Percentiles rank a stretch among this genome's conserved stretches.
Evolutionary conservation across 352 stramenopile species (phyloP).

Genomic region (Aphanomyces invadans): DNA sequence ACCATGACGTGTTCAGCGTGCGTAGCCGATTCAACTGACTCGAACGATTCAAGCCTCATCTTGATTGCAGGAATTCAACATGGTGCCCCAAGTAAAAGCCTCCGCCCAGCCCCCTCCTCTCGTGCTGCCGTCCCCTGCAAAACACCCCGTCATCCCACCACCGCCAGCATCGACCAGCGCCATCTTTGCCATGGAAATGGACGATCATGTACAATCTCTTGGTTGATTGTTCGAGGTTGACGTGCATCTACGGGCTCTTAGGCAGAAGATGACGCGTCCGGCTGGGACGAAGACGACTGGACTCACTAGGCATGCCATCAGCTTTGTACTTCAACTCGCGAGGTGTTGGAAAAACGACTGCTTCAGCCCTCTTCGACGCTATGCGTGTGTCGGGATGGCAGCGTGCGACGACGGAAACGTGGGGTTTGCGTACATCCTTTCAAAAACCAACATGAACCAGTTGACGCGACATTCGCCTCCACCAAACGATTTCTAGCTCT

Average conservation of each 20-base stretch:
- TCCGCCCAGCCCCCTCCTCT: conserved; percentile 34
- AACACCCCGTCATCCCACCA: conserved; percentile 22
- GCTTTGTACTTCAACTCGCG: not conserved
- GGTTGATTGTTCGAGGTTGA: conserved; percentile 24
- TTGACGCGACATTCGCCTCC: too few relatives aligned
- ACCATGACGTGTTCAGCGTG: conserved; percentile 75
- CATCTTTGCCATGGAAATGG: conserved; percentile 62
- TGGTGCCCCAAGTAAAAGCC: conserved; percentile 74
- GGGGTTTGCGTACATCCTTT: too few relatives aligned
- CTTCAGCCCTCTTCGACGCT: too few relatives aligned
- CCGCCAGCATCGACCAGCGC: conserved; percentile 7
- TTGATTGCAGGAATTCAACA: conserved; percentile 64
- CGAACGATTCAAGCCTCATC: conserved; percentile 7
- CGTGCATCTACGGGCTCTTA: not conserved
- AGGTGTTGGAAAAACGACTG: too few relatives aligned
- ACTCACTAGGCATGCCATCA: conserved; percentile 30
- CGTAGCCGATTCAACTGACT: conserved; percentile 23
- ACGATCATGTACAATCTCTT: conserved; percentile 38
- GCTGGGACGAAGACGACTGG: conserved; percentile 73
- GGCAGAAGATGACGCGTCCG: conserved; percentile 42
- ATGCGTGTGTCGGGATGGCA: too few relatives aligned
- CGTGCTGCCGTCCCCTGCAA: conserved; percentile 25
- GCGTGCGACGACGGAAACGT: too few relatives aligned
- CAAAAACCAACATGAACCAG: too few relatives aligned
- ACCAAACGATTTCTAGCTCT: too few relatives aligned